Conservation (phyloP, 2,329 filamentous ascomycete species). For the Tolypocladium paradoxum region DNA sequence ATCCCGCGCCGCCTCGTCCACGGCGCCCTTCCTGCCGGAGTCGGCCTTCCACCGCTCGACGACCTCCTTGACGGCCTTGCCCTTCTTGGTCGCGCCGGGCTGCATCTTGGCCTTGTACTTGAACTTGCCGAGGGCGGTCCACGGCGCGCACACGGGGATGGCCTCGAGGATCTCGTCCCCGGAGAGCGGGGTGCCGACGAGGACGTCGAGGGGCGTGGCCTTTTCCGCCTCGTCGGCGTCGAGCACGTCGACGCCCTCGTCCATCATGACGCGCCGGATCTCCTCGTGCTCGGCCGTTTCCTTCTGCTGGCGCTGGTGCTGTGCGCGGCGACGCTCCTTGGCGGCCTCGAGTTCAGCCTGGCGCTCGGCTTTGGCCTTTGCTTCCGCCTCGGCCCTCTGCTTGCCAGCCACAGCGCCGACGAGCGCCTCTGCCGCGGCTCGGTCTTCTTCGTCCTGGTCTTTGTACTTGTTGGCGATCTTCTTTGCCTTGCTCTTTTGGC, state of each 20-base stretch:
- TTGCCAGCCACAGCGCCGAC: conserved; percentile 65
- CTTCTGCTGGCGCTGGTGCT: conserved; percentile 68
- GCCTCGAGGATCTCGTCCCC: conserved; percentile 74
- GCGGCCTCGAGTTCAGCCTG: conserved; percentile 54
- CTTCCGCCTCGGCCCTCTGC: conserved; percentile 58
- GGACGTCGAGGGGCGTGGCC: conserved; percentile 49
- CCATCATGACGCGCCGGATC: conserved; percentile 47
- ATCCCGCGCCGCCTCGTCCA: conserved; percentile 51
- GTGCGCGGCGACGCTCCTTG: conserved; percentile 64
- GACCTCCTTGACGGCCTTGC: conserved; percentile 86
- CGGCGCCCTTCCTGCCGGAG: conserved; percentile 42
- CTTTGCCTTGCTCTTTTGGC: conserved; percentile 74
- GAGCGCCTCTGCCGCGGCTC: conserved; percentile 70
- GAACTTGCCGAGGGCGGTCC: conserved; percentile 52
- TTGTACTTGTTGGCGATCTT: conserved; percentile 86
- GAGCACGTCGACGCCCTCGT: conserved; percentile 46
- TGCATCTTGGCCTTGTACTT: conserved; percentile 97
- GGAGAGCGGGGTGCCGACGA: conserved; percentile 66
- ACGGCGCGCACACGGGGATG: conserved; percentile 54
- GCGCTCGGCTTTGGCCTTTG: conserved; percentile 59
- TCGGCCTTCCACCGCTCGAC: conserved; percentile 69
- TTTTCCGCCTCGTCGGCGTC: conserved; percentile 49
- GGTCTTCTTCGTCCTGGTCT: conserved; percentile 89
- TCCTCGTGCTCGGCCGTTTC: conserved; percentile 71
- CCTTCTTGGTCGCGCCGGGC: conserved; percentile 82